phyloP scores from a whole-genome alignment of 2,329 filamentous ascomycete species.

The Blumeria hordei region DNA sequence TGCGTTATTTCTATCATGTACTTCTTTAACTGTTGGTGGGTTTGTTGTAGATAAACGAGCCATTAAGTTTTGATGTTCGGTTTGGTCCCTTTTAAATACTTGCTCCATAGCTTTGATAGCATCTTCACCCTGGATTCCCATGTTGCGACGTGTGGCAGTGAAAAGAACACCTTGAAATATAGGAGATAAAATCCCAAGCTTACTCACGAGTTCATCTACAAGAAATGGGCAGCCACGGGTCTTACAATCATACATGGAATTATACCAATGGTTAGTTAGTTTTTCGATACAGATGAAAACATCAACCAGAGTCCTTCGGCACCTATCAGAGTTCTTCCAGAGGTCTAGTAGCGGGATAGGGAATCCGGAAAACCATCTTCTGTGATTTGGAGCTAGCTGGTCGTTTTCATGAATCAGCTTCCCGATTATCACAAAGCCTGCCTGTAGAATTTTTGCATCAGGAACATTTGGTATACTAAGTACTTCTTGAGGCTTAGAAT shows the following conservation, averaged over 20 bases:
- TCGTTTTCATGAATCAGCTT: conserved; percentile 23
- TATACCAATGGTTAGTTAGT: conserved; percentile 20
- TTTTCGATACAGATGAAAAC: conserved; percentile 22
- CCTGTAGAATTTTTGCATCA: conserved; percentile 6
- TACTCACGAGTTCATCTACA: conserved; percentile 27
- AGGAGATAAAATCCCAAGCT: conserved; percentile 24
- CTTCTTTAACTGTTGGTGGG: conserved; percentile 11
- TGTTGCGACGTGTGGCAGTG: conserved; percentile 23
- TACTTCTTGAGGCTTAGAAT: conserved; percentile 7
- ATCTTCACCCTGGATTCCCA: conserved; percentile 18
- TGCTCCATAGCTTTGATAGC: conserved; percentile 15
- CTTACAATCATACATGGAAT: conserved; percentile 16
- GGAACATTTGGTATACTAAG: conserved; percentile 16
- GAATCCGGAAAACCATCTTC: conserved; percentile 23
- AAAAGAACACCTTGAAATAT: conserved; percentile 30
- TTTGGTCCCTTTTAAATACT: conserved; percentile 17
- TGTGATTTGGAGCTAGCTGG: conserved; percentile 17
- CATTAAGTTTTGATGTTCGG: conserved; percentile 12
- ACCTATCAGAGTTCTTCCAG: conserved; percentile 14
- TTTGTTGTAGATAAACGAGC: conserved; percentile 9
- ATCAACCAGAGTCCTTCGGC: conserved; percentile 12
- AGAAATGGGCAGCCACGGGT: conserved; percentile 26
- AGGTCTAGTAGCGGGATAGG: conserved; percentile 17
- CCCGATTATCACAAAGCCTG: conserved; percentile 17
- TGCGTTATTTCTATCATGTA: conserved; percentile 8